Evolutionary conservation across 257 asterid species (phyloP).

Genomic region (Verbascum thapsus): DNA sequence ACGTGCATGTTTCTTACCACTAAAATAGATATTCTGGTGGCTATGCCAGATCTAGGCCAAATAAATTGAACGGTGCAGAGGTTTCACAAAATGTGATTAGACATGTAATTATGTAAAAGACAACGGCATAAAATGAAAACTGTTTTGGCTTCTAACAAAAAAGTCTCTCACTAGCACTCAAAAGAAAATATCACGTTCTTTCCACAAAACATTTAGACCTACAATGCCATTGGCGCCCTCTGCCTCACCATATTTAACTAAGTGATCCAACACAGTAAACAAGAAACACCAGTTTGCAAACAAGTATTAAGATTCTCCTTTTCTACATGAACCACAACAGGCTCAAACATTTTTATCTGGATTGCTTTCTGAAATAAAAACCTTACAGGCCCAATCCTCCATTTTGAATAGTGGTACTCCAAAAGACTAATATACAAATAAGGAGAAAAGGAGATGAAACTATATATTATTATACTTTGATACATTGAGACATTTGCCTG

Average conservation of each 20-base stretch:
- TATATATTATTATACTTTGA: too few species aligned
- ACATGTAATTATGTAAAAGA: background rate
- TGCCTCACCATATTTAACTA: background rate
- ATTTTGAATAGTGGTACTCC: background rate
- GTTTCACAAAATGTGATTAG: background rate
- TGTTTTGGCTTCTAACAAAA: background rate
- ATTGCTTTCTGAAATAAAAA: background rate
- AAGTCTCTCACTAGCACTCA: background rate
- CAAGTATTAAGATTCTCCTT: background rate
- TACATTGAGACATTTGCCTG: background rate
- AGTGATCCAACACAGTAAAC: background rate
- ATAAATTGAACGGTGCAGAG: background rate
- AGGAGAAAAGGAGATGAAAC: too few species aligned
- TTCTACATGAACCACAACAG: background rate
- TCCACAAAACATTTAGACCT: background rate
- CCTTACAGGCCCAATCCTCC: background rate
- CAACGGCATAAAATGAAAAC: slow-evolving; percentile 12
- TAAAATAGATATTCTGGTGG: background rate
- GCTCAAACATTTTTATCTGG: background rate
- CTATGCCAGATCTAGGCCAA: background rate
- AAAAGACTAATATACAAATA: too few species aligned
- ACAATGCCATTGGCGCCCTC: background rate
- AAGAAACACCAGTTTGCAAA: background rate
- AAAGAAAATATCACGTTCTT: background rate
- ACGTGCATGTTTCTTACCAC: background rate